These are phyloP conservation scores for Salix udensis DNA, from an alignment of 345 rosid species.

Conservation along the genomic window DNA sequence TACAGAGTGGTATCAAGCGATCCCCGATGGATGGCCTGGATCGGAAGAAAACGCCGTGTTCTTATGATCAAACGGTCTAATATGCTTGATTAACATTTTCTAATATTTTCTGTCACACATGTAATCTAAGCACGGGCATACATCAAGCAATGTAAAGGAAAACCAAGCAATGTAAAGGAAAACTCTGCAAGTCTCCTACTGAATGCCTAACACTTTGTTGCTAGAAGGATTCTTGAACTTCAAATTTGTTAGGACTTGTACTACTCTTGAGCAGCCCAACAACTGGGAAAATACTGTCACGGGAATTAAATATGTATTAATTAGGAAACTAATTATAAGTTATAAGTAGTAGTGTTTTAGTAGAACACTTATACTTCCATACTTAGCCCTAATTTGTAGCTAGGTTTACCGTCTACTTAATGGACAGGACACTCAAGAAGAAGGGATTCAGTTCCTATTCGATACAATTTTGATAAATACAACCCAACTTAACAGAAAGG, in stretches of 20 bases:
- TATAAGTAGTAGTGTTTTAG: too few species aligned
- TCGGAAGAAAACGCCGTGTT: slow-evolving; percentile 67
- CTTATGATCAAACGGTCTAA: slow-evolving; percentile 53
- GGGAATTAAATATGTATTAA: too few species aligned
- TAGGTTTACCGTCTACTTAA: too few species aligned
- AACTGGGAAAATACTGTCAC: background rate
- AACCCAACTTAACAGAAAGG: background rate
- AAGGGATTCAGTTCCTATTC: too few species aligned
- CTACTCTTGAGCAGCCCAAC: background rate
- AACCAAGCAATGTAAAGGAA: background rate
- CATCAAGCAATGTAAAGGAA: slow-evolving; percentile 4
- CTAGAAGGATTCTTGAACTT: background rate
- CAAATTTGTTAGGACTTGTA: background rate
- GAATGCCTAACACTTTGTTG: background rate
- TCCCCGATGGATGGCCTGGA: slow-evolving; percentile 65
- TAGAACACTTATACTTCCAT: too few species aligned
- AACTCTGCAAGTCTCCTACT: background rate
- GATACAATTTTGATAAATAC: too few species aligned
- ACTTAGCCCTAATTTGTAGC: too few species aligned
- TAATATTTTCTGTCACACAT: background rate
- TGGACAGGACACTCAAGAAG: too few species aligned
- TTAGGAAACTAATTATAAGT: too few species aligned
- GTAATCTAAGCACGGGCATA: background rate
- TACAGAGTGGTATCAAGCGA: slow-evolving; percentile 54
- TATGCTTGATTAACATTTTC: background rate